Base-by-base conservation (phyloP, 148 eudicot species). In the Spergularia bocconei region DNA sequence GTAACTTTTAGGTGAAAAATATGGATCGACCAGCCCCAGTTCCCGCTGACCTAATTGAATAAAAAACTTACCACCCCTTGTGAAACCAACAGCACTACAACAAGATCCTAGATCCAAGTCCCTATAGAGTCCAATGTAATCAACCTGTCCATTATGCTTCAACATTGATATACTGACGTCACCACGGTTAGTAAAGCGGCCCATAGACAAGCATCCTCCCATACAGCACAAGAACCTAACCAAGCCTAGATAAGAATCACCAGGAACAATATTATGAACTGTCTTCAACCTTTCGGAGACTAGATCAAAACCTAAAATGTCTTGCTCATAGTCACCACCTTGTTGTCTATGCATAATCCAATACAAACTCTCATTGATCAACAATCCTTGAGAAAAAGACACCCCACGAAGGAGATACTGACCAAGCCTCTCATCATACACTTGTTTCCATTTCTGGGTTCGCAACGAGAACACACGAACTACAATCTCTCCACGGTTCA, bases 21-120 rank as follows among this genome's bases (percentile, higher is more conserved):
- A 76, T 11, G 39, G 73, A 76, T 80, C 73, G 48, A 80, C 77
- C 2, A 80, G 11, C 48, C 79, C 83, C 13, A 80, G 52, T 38
- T 80, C 73, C 11, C 21, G 73, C 58, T 71, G 57, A 13, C 76
- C 73, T 61, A 71, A 33, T 12, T 65, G 79, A 4, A 75, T 39
- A 25, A 80, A 71, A 36, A 80, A 59, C 56, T 71, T 57, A 8
- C 72, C 79, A 71, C 20, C 41, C 66, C 23, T 16, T 1, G 75
- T 75, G 25, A 70, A 70, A 47, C 79, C 79, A 58, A 76, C 14
- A 13, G 73, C 67, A 68, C 16, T 41, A 58, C 63, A 63, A 51
- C 83, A 80, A n/a, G 47, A 64, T 11, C 72, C 63, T 38, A 80
- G 47, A 58, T 71, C 61, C 79, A 80, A 54, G 67, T 80, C 76